phyloP scores from a whole-genome alignment of 257 asterid species.

The Fraxinus americana region DNA sequence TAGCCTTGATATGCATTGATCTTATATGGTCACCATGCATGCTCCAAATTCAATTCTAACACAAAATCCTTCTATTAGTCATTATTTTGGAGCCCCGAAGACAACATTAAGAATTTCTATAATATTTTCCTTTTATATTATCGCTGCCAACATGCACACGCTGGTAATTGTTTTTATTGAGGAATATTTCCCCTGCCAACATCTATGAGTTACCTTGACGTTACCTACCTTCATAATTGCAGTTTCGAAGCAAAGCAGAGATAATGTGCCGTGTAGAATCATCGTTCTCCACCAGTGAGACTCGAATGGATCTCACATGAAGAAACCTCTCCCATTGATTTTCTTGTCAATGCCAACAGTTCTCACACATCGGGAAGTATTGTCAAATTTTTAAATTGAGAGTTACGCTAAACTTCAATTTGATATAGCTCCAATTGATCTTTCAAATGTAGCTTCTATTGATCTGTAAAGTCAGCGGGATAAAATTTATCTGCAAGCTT shows the following conservation, averaged over 20 bases:
- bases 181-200: background rate
- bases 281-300: conserved; percentile 84
- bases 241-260: conserved; percentile 82
- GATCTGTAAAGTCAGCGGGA: too few species aligned
- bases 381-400: too few species aligned
- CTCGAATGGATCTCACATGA: conserved; percentile 77
- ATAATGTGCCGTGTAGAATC: conserved; percentile 83
- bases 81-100: background rate
- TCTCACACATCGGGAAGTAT: too few species aligned
- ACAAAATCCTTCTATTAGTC: background rate
- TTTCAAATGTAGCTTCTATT: too few species aligned
- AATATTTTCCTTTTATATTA: background rate
- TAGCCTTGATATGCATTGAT: too few species aligned
- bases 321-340: conserved; percentile 94
- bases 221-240: conserved; percentile 75
- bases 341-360: too few species aligned
- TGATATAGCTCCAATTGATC: too few species aligned
- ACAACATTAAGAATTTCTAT: too few species aligned
- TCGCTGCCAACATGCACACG: background rate
- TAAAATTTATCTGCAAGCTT: too few species aligned
- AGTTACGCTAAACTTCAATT: too few species aligned
- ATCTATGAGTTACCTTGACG: background rate
- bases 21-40: too few species aligned
- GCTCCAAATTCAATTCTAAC: background rate
- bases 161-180: too few species aligned